Percentiles rank a stretch among this genome's conserved stretches.
These are phyloP conservation scores for Diaporthe capsici DNA, from an alignment of 2,329 filamentous ascomycete genomes.

Conservation along the genomic window DNA sequence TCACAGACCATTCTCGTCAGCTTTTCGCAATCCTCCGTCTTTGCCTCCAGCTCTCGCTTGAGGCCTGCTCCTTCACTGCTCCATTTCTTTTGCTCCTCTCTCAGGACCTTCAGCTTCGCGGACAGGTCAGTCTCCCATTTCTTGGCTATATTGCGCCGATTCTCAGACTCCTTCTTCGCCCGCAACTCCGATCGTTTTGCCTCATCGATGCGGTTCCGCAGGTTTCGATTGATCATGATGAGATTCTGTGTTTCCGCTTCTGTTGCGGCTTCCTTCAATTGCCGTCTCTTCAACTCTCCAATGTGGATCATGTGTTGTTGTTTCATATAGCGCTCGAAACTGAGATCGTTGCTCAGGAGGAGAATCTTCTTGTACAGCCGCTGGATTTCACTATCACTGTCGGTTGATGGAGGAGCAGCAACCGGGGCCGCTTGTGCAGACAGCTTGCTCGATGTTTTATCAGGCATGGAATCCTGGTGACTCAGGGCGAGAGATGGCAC, in stretches of 20 bases:
- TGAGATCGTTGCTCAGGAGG: slow-evolving; percentile 82
- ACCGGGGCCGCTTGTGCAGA: slow-evolving; percentile 47
- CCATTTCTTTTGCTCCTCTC: slow-evolving; percentile 79
- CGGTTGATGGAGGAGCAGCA: slow-evolving; percentile 48
- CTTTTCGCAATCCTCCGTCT: slow-evolving; percentile 73
- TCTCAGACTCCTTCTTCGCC: slow-evolving; percentile 79
- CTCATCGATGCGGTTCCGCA: slow-evolving; percentile 81
- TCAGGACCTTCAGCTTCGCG: slow-evolving; percentile 74
- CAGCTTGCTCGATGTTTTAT: slow-evolving; percentile 52
- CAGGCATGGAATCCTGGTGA: slow-evolving; percentile 61
- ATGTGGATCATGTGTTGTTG: slow-evolving; percentile 87
- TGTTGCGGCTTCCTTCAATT: slow-evolving; percentile 81
- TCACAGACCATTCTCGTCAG: slow-evolving; percentile 76
- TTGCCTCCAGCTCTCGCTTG: slow-evolving; percentile 69
- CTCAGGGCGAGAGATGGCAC: slow-evolving; percentile 67
- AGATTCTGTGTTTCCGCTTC: slow-evolving; percentile 88
- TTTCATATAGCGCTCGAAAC: slow-evolving; percentile 87
- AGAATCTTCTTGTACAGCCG: slow-evolving; percentile 82
- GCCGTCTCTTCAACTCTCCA: slow-evolving; percentile 80
- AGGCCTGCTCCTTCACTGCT: slow-evolving; percentile 69
- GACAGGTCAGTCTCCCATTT: slow-evolving; percentile 83
- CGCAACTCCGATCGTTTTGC: slow-evolving; percentile 79
- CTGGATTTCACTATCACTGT: slow-evolving; percentile 58
- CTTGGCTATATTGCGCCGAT: slow-evolving; percentile 79
- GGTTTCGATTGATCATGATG: slow-evolving; percentile 80